phyloP scores from a whole-genome alignment of 2,329 filamentous ascomycete species.

The Venturia nashicola region DNA sequence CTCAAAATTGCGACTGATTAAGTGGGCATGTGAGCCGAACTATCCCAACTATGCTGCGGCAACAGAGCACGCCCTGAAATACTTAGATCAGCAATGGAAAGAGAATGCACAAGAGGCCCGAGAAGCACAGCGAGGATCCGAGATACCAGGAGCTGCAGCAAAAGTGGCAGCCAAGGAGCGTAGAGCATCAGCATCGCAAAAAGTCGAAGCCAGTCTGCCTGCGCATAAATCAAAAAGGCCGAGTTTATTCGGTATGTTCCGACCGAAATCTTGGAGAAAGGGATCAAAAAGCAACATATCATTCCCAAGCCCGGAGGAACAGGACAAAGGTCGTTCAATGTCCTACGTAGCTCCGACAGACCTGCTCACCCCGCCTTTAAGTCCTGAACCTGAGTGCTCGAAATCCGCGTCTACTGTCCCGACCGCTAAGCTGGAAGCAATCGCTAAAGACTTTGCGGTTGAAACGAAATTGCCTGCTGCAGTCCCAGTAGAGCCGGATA shows the following conservation, averaged over 20 bases:
- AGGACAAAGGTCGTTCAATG: conserved; percentile 2
- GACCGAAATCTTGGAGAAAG: conserved; percentile 6
- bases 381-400: conserved; percentile 6
- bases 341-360: not conserved
- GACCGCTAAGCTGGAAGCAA: not conserved
- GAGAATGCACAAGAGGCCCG: conserved; percentile 9
- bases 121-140: not conserved
- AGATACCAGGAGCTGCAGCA: conserved; percentile 5
- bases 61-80: conserved; percentile 29
- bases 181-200: not conserved
- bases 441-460: not conserved
- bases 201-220: not conserved
- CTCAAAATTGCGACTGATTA: conserved; percentile 31
- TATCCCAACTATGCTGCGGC: conserved; percentile 34
- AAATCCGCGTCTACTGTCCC: conserved; percentile 2
- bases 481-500: not conserved
- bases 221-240: not conserved
- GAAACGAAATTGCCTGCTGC: not conserved
- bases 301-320: not conserved
- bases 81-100: conserved; percentile 21
- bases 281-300: not conserved
- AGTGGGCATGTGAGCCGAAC: conserved; percentile 28
- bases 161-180: conserved; percentile 1
- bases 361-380: conserved; percentile 3
- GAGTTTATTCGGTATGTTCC: not conserved